phyloP scores from a whole-genome alignment of 169 alveolate species.

The Eimeria falciformis region DNA sequence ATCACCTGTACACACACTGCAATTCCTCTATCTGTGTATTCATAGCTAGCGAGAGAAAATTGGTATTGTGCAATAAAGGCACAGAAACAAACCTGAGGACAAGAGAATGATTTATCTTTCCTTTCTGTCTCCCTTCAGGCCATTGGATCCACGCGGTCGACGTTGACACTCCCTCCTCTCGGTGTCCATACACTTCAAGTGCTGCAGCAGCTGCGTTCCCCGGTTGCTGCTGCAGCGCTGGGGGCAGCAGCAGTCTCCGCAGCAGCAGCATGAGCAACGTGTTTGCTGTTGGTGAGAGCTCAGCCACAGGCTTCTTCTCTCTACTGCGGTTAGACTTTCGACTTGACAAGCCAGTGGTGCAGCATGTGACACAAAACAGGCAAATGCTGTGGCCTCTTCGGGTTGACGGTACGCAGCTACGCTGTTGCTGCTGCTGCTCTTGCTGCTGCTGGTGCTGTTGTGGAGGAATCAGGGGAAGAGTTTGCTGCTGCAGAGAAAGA shows the following conservation, averaged over 20 bases:
- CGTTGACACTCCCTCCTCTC: slow-evolving; percentile 5
- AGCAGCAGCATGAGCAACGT: slow-evolving; percentile 57
- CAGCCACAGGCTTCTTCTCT: slow-evolving; percentile 50
- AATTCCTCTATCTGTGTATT: not conserved
- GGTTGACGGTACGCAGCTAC: not conserved
- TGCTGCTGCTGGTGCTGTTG: not conserved
- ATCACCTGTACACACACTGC: not conserved
- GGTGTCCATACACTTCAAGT: not conserved
- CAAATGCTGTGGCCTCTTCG: slow-evolving; percentile 64
- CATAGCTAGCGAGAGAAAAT: not conserved
- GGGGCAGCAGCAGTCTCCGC: not conserved
- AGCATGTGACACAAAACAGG: slow-evolving; percentile 21
- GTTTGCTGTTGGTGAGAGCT: slow-evolving; percentile 46
- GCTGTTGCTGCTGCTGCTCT: not conserved
- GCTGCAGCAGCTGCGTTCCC: not conserved
- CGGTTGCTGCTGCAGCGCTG: slow-evolving; percentile 12
- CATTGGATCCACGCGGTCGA: slow-evolving; percentile 66
- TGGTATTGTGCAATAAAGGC: not conserved
- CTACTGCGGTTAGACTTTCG: slow-evolving; percentile 52
- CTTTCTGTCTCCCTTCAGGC: slow-evolving; percentile 8
- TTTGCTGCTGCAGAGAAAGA: no score
- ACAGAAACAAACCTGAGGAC: not conserved
- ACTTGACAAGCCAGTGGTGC: slow-evolving; percentile 27
- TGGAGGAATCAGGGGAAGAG: no score
- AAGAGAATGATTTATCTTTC: not conserved